Evolutionary conservation across 2,329 filamentous ascomycete species (phyloP), one percentile per base, ranked within the genome.

Genomic region (Calonectria pseudoturangicola): DNA sequence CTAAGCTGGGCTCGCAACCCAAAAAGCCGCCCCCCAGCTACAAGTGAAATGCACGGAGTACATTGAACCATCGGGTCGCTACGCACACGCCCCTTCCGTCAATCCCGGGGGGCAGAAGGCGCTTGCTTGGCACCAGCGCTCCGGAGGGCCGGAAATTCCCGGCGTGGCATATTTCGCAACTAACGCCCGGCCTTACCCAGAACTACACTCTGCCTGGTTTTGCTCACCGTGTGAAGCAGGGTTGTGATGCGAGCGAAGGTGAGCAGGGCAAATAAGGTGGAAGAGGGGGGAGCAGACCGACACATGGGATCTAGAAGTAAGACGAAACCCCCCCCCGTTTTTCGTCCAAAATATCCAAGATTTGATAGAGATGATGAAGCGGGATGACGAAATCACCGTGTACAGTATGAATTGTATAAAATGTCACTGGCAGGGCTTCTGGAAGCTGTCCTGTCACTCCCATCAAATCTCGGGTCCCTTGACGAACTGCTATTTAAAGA

Each of bases 131-230:
- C 63, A 45, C 63, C 54, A 62, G 39, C 64, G 51, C 68, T 58
- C 72, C 72, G 68, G 72, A 73, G 60, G 36, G 64, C 72, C 72
- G 72, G 72, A 68, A 73, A 68, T 66, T 73, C 68, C 68, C 72
- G 72, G 72, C 64, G 66, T 68, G 39, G 63, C n/a, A 58, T 56
- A 58, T 56, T 43, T 36, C 54, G 56, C 39, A 45, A 36, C 28
- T 28, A 66, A 47, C 27, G 47, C 67, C 33, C 45, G 50, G 27
- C 56, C 56, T 39, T 30, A 6, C 39, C 30, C 48, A 58, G 54
- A 58, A 41, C 33, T 58, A 33, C 33, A 50, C 48, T 50, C 60
- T 33, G n/a, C 41, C 60, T 33, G n/a, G 13, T 60, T 60, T 30
- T 13, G 36, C 21, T 41, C 41, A 30, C 58, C 58, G 18, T 45